These are phyloP conservation scores for Phlebopus sp. DNA, from an alignment of 1,284 basidiomycete genomes.

Conservation along the genomic window DNA sequence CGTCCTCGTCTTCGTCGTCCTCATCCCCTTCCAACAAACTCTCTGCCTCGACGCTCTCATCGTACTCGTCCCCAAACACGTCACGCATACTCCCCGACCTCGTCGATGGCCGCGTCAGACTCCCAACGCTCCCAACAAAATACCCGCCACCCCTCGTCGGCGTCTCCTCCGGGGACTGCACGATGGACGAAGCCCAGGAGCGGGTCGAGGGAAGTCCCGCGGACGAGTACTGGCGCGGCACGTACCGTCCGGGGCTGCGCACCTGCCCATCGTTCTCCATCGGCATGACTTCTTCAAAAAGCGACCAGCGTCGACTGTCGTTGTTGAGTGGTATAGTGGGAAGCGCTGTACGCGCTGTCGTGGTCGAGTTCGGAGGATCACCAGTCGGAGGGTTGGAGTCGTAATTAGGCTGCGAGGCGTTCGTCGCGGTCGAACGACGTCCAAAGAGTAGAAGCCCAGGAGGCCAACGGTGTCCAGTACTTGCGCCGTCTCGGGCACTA, in stretches of 20 bases:
- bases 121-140: neutral
- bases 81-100: neutral
- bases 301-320: too few species aligned
- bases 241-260: conserved; percentile 18
- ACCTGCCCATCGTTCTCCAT: conserved; percentile 63
- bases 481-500: too few species aligned
- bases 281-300: conserved; percentile 24
- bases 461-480: too few species aligned
- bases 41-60: neutral
- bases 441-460: too few species aligned
- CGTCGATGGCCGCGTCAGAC: neutral
- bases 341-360: too few species aligned
- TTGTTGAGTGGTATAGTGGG: too few species aligned
- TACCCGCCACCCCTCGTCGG: conserved; percentile 7
- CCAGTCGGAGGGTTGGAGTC: too few species aligned
- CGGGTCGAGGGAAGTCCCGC: conserved; percentile 4
- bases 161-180: conserved; percentile 19
- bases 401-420: neutral
- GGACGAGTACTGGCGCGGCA: conserved; percentile 7
- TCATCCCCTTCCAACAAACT: neutral
- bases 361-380: too few species aligned
- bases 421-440: neutral
- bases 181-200: neutral
- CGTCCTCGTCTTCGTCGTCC: conserved; percentile 10
- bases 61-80: neutral